phyloP scores from a whole-genome alignment of 805 yeast species.

The Metschnikowia orientalis region DNA sequence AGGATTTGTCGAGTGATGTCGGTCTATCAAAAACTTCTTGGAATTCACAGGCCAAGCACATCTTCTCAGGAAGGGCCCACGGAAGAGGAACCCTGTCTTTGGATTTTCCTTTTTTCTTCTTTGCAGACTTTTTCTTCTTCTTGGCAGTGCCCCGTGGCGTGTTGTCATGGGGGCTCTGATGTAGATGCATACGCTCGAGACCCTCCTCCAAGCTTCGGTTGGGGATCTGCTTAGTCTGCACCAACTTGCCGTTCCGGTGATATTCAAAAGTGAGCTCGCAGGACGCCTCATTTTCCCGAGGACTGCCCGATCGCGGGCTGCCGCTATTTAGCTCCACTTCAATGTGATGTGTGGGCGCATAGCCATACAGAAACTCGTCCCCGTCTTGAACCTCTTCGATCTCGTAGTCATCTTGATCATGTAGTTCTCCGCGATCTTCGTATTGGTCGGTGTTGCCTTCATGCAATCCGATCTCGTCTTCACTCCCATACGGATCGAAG shows the following conservation, averaged over 20 bases:
- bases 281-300: conserved; percentile 32
- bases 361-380: conserved; percentile 25
- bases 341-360: conserved; percentile 35
- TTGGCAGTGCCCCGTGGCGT: no score
- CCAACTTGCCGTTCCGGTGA: conserved; percentile 36
- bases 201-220: conserved; percentile 39
- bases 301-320: conserved; percentile 28
- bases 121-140: conserved; percentile 11
- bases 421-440: conserved; percentile 7
- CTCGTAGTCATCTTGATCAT: conserved; percentile 35
- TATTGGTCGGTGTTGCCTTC: conserved; percentile 26
- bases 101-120: conserved; percentile 11
- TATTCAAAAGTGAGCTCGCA: conserved; percentile 45
- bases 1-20: no score
- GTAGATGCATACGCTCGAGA: conserved; percentile 30
- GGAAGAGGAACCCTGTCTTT: conserved; percentile 7
- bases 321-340: conserved; percentile 39
- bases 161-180: no score
- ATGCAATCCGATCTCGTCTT: conserved; percentile 39
- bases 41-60: no score
- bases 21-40: no score
- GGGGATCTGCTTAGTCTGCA: conserved; percentile 21
- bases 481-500: conserved; percentile 28
- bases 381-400: conserved; percentile 32
- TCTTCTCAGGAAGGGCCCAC: conserved; percentile 16